Evolutionary conservation across 352 stramenopile genomes (phyloP).

Genomic region (Globisporangium echinulatum): DNA sequence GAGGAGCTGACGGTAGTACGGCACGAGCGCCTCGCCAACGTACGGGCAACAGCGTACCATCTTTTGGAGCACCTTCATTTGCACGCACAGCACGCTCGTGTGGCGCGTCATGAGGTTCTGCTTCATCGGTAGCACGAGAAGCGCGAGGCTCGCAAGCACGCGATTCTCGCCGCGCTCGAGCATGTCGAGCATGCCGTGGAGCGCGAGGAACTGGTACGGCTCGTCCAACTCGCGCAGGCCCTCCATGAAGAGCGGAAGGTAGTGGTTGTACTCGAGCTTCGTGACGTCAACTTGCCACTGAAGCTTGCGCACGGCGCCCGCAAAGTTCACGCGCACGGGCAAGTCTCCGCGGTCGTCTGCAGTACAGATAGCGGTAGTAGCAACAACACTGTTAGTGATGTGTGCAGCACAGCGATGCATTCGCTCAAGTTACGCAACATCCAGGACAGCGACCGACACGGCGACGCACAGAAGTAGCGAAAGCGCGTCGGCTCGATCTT

Average conservation of each 20-base stretch:
- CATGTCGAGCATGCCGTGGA: slow-evolving; percentile 77
- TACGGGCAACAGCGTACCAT: slow-evolving; percentile 63
- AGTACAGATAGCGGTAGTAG: neutral
- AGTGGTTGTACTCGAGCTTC: slow-evolving; percentile 80
- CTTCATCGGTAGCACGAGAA: slow-evolving; percentile 69
- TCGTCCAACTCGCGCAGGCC: slow-evolving; percentile 83
- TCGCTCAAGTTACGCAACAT: no score
- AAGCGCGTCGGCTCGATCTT: slow-evolving; percentile 74
- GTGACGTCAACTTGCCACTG: slow-evolving; percentile 62
- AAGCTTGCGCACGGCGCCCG: slow-evolving; percentile 63
- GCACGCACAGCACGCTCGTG: slow-evolving; percentile 61
- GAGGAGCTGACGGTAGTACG: slow-evolving; percentile 90
- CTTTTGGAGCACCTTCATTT: slow-evolving; percentile 74
- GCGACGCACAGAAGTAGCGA: slow-evolving; percentile 73
- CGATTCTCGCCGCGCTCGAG: slow-evolving; percentile 65
- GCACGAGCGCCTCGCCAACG: slow-evolving; percentile 86
- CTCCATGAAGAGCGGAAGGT: slow-evolving; percentile 91
- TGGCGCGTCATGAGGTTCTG: slow-evolving; percentile 83
- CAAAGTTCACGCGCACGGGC: slow-evolving; percentile 69
- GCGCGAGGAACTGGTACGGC: slow-evolving; percentile 78
- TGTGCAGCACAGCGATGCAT: neutral
- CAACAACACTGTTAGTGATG: neutral
- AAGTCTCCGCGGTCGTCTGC: slow-evolving; percentile 68
- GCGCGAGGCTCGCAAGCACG: slow-evolving; percentile 47
- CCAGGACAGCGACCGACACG: neutral